A percentile compares a stretch with the other conserved stretches of the same genome.
Evolutionary conservation across 208 protist species (phyloP).

Genomic region (Leishmania gerbilli): DNA sequence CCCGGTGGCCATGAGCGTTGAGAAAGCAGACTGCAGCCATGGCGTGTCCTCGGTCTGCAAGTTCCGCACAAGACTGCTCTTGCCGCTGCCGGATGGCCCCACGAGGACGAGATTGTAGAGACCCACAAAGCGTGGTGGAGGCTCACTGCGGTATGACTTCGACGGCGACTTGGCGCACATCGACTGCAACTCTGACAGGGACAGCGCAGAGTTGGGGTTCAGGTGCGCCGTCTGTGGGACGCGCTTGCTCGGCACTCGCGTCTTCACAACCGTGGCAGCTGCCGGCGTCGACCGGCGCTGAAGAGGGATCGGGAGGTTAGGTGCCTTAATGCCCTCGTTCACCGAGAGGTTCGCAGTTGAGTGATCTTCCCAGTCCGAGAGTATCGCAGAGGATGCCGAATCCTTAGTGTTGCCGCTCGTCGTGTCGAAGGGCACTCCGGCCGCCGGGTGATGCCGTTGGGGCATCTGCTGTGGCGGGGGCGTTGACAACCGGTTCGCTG

Average conservation of each 20-base stretch:
- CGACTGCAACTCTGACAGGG: conserved; percentile 13
- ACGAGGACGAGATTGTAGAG: conserved; percentile 82
- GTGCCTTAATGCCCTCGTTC: not conserved
- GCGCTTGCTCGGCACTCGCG: conserved; percentile 18
- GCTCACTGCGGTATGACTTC: conserved; percentile 23
- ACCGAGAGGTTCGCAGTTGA: not conserved
- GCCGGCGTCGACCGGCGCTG: not conserved
- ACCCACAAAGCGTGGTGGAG: conserved; percentile 33
- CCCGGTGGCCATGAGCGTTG: conserved; percentile 36
- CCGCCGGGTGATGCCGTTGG: not conserved
- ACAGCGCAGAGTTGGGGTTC: conserved; percentile 9
- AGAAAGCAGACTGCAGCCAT: conserved; percentile 38
- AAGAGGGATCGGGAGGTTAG: not conserved
- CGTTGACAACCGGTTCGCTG: not conserved
- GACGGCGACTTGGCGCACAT: conserved; percentile 2
- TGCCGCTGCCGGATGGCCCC: conserved; percentile 52
- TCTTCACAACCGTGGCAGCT: not conserved
- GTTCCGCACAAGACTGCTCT: conserved; percentile 61
- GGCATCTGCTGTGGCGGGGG: not conserved
- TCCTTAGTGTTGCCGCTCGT: not conserved
- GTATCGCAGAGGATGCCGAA: not conserved
- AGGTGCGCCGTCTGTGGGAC: not conserved
- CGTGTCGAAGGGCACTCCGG: not conserved
- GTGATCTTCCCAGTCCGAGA: not conserved
- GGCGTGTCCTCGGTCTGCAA: conserved; percentile 48